phyloP scores from a whole-genome alignment of 352 stramenopile species.

The Pythium monospermum region DNA sequence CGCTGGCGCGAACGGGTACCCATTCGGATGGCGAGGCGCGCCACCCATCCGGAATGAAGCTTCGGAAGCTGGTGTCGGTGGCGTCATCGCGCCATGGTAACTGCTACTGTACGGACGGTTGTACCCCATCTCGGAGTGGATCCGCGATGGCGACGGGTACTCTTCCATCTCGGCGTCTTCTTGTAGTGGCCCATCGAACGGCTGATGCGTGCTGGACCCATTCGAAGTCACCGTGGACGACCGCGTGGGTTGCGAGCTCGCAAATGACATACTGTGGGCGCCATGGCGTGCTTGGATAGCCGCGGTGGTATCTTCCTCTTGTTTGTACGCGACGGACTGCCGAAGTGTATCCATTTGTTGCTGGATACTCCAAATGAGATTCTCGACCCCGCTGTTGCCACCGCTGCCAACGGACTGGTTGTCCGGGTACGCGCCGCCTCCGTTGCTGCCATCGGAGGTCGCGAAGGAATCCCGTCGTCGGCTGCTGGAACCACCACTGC shows the following conservation, averaged over 20 bases:
- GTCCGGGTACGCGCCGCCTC: constrained; percentile 2
- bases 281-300: constrained; percentile 43
- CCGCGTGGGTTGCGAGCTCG: constrained; percentile 53
- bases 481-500: constrained; percentile 3
- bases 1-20: constrained; percentile 22
- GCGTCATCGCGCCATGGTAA: constrained; percentile 19
- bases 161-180: constrained; percentile 17
- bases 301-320: constrained; percentile 32
- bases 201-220: constrained; percentile 35
- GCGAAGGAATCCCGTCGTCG: constrained; percentile 21
- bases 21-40: constrained; percentile 8
- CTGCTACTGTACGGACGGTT: constrained; percentile 13
- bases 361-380: constrained; percentile 76
- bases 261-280: constrained; percentile 52
- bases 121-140: constrained; percentile 20
- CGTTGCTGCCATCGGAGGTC: constrained; percentile 21
- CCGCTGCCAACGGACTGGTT: constrained; percentile 16
- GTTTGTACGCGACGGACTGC: constrained; percentile 57
- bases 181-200: constrained; percentile 29
- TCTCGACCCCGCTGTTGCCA: constrained; percentile 44
- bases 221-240: constrained; percentile 64
- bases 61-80: constrained; percentile 17
- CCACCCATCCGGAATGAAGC: constrained; percentile 17
- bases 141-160: constrained; percentile 22
- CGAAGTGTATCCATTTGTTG: constrained; percentile 79